These are phyloP conservation scores for Herpotrichia juniperi DNA, from an alignment of 2,329 filamentous ascomycete genomes.

Conservation along the genomic window DNA sequence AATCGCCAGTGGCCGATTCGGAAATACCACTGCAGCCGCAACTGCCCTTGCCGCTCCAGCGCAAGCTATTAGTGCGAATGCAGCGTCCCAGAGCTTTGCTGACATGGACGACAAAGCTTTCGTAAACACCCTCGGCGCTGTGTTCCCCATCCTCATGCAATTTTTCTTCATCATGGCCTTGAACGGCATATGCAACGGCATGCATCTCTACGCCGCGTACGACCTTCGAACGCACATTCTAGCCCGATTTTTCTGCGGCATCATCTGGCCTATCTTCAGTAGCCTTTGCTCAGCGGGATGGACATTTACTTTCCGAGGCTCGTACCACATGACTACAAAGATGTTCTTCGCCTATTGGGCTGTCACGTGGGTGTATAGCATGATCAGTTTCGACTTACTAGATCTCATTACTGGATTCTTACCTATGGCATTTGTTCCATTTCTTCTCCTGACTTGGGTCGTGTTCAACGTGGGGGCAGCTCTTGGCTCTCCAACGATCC, in stretches of 20 bases:
- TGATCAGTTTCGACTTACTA: too few species aligned
- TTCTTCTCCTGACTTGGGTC: too few species aligned
- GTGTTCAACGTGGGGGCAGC: too few species aligned
- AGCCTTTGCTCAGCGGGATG: too few species aligned
- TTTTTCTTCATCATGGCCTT: slow-evolving; percentile 55
- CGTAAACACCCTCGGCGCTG: slow-evolving; percentile 50
- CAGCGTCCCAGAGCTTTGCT: slow-evolving; percentile 6
- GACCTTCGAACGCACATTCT: slow-evolving; percentile 16
- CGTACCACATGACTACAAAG: too few species aligned
- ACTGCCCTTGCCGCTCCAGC: slow-evolving; percentile 11
- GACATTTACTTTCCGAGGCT: too few species aligned
- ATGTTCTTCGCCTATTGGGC: too few species aligned
- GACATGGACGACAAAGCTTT: slow-evolving; percentile 13
- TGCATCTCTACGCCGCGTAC: slow-evolving; percentile 16
- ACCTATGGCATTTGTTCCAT: too few species aligned
- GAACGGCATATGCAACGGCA: slow-evolving; percentile 46
- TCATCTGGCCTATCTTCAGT: slow-evolving; percentile 12
- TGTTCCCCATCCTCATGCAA: slow-evolving; percentile 53
- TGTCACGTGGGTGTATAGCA: too few species aligned
- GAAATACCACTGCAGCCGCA: slow-evolving; percentile 10
- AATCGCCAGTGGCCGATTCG: slow-evolving; percentile 6
- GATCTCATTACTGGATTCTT: too few species aligned
- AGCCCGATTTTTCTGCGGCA: slow-evolving; percentile 16
- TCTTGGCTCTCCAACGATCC: too few species aligned
- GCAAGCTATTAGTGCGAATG: slow-evolving; percentile 7